Evolutionary conservation across 345 rosid genomes (phyloP).

Genomic region (Acer negundo): DNA sequence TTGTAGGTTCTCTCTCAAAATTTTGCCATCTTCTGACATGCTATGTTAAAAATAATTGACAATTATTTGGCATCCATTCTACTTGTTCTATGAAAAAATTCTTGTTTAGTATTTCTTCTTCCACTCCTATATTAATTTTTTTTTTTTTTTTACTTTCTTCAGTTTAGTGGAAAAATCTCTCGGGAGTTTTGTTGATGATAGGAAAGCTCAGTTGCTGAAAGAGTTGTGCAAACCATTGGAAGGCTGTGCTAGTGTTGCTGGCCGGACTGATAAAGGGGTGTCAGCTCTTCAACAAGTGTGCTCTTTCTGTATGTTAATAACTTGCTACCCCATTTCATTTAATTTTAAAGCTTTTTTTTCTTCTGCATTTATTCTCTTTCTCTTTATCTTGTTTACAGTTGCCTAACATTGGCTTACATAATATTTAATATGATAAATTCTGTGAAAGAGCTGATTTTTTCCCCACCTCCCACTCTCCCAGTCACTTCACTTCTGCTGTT

Average conservation of each 20-base stretch:
- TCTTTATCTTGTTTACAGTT: no score
- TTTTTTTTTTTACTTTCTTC: constrained; percentile 13
- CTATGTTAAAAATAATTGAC: neutral
- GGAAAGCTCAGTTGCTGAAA: constrained; percentile 74
- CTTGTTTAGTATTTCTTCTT: neutral
- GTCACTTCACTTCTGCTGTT: neutral
- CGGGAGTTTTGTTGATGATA: constrained; percentile 86
- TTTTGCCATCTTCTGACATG: no score
- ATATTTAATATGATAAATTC: neutral
- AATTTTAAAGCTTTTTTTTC: constrained; percentile 16
- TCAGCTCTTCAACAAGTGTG: constrained; percentile 94
- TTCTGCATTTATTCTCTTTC: neutral
- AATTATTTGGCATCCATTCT: neutral
- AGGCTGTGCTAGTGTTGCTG: constrained; percentile 83
- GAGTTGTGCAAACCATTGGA: constrained; percentile 76
- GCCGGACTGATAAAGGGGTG: constrained; percentile 98
- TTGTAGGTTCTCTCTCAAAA: neutral
- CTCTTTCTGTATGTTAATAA: constrained; percentile 81
- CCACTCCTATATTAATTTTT: neutral
- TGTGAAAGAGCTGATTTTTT: neutral
- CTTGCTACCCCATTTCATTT: constrained; percentile 6
- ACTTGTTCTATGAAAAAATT: neutral
- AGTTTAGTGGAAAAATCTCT: constrained; percentile 81
- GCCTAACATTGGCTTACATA: no score
- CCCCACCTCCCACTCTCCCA: neutral